These are phyloP conservation scores for Periconia digitata DNA, from an alignment of 2,329 filamentous ascomycete genomes.

Conservation along the genomic window DNA sequence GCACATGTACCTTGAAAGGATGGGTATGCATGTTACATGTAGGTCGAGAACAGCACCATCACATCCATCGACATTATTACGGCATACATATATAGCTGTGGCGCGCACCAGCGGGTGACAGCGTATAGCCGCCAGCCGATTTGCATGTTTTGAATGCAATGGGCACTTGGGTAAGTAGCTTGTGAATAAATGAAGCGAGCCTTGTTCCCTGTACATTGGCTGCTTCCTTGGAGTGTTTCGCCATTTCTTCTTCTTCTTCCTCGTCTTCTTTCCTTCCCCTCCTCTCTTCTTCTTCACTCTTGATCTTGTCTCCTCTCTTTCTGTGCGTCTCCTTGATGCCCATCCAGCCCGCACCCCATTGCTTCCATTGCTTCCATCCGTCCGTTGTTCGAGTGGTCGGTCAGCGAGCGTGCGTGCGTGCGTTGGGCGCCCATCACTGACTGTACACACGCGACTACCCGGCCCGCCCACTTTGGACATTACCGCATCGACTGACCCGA, in stretches of 20 bases:
- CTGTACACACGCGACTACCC: neutral
- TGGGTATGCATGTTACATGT: no score
- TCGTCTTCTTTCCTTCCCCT: neutral
- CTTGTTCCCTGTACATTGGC: neutral
- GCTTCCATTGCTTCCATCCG: neutral
- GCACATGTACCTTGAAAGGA: no score
- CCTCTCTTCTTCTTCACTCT: neutral
- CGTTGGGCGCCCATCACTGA: constrained; percentile 2
- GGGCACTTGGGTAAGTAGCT: neutral
- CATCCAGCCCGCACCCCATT: neutral
- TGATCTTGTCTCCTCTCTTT: neutral
- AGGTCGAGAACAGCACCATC: no score
- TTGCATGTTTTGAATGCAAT: no score
- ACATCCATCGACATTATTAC: no score
- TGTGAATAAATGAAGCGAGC: neutral
- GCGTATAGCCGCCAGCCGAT: neutral
- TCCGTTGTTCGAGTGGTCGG: neutral
- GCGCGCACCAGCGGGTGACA: no score
- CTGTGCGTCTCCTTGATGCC: neutral
- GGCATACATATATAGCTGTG: no score
- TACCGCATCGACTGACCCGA: constrained; percentile 18
- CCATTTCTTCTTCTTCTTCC: neutral
- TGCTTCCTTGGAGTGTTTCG: neutral
- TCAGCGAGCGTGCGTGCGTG: neutral
- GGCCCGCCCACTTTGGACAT: constrained; percentile 14